Evolutionary conservation across 2,329 filamentous ascomycete species (phyloP), one percentile per base, ranked within the genome.

Genomic region (Exophiala viscosa): DNA sequence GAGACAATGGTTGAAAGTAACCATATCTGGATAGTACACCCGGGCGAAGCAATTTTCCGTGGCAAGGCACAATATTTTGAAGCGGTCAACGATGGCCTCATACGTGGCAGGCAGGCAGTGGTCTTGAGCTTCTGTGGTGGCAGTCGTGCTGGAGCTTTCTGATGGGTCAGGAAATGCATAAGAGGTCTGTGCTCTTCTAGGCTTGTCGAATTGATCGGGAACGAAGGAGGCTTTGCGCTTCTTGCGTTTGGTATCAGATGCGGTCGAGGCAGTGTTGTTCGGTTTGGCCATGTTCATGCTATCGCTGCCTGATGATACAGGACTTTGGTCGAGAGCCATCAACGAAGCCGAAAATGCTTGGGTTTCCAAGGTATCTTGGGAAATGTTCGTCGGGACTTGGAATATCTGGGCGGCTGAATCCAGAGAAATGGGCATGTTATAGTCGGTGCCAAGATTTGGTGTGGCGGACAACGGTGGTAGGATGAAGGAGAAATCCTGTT

Each of bases 351-450:
- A 35, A 36, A 53, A 32, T 15, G 23, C 34, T 28, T 52, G 54
- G 31, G 23, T 45, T 15, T 48, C 54, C 13, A 32, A 13, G 5
- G 40, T 18, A 20, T 70, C 2, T 71, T 84, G 70, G 67, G 81
- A 18, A 62, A 68, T 2, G 79, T 80, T 0, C 61, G 77, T 41
- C 68, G 71, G 14, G 14, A 50, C 15, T 15, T 50, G 48, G 32
- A 50, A 60, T 14, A 49, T 23, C 14, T 54, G 45, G 15, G 34
- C 14, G 10, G 42, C 17, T 5, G 46, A n/a, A 23, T 54, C 51
- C 10, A 59, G 14, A 4, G 53, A 43, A 10, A 60, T 18, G 3
- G 54, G 36, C 42, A 55, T 33, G 8, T 15, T 35, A 47, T 52
- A 60, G 18, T 60, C 55, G 5, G 45, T 32, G n/a, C 43, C 53